Conservation (phyloP, 225 moss, liverwort and hornwort species). For the Polytrichum formosum region DNA sequence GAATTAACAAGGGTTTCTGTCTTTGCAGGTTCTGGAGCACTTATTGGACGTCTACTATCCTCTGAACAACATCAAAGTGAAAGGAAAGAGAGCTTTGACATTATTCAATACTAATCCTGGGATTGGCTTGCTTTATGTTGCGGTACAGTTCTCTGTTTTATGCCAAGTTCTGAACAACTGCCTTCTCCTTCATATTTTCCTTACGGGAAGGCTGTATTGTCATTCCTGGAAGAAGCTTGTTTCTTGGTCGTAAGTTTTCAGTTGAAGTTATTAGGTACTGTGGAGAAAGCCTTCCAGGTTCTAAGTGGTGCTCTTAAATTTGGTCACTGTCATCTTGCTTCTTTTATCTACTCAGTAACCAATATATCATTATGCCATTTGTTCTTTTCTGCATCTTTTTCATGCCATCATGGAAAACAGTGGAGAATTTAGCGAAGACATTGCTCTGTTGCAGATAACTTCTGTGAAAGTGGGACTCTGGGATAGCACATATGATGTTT, state of each 20-base stretch:
- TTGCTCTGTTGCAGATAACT: constrained; percentile 53
- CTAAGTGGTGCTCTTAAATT: no score
- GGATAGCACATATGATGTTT: constrained; percentile 70
- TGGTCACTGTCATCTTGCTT: no score
- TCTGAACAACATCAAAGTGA: constrained; percentile 28
- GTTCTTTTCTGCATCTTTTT: no score
- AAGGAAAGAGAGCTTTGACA: constrained; percentile 43
- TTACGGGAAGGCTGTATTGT: neutral
- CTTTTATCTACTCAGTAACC: no score
- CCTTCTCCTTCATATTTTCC: constrained; percentile 8
- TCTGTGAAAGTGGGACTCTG: constrained; percentile 86
- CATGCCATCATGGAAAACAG: no score
- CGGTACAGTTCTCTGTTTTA: constrained; percentile 39
- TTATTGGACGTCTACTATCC: constrained; percentile 57
- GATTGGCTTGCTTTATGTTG: constrained; percentile 87
- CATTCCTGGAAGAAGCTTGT: constrained; percentile 1
- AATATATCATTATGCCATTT: no score
- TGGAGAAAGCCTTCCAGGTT: neutral
- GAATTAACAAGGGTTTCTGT: neutral
- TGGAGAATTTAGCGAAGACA: neutral
- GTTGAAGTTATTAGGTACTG: constrained; percentile 2
- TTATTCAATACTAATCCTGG: constrained; percentile 67
- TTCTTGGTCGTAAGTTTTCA: constrained; percentile 9
- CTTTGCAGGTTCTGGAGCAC: constrained; percentile 62
- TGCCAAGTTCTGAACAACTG: no score